Percentiles rank a stretch among this genome's conserved stretches.
phyloP scores from a whole-genome alignment of 352 stramenopile species.

The Phytophthora parvispora region DNA sequence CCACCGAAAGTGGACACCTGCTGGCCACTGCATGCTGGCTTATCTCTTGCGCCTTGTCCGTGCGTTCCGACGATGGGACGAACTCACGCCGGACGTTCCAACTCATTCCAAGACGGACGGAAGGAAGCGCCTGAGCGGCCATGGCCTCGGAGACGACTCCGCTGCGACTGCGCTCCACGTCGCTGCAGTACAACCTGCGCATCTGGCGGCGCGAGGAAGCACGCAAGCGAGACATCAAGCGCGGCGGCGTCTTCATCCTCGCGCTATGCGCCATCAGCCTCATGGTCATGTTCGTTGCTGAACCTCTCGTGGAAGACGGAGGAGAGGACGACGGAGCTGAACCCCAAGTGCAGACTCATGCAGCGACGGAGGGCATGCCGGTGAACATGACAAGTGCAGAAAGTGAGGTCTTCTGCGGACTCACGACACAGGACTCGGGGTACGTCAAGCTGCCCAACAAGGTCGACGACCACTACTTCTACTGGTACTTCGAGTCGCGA shows the following conservation, averaged over 20 bases:
- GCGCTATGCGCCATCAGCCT: slow-evolving; percentile 28
- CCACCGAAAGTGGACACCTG: slow-evolving; percentile 17
- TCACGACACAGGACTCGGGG: slow-evolving; percentile 55
- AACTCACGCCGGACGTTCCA: slow-evolving; percentile 18
- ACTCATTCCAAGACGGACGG: slow-evolving; percentile 20
- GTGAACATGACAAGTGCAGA: slow-evolving; percentile 15
- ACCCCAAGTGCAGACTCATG: slow-evolving; percentile 27
- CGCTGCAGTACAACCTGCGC: slow-evolving; percentile 37
- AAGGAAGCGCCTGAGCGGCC: too few relatives aligned
- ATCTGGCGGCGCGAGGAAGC: slow-evolving; percentile 37
- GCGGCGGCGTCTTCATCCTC: slow-evolving; percentile 34
- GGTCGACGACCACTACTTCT: slow-evolving; percentile 78
- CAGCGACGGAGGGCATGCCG: slow-evolving; percentile 20
- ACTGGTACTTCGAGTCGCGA: slow-evolving; percentile 81
- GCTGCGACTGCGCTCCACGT: slow-evolving; percentile 25
- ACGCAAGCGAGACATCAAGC: slow-evolving; percentile 29
- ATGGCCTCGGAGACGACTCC: slow-evolving; percentile 38
- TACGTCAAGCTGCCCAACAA: slow-evolving; percentile 77
- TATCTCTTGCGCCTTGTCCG: slow-evolving; percentile 21
- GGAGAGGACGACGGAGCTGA: slow-evolving; percentile 3
- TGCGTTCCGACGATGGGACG: slow-evolving; percentile 23
- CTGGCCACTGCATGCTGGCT: background rate
- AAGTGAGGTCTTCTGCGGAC: slow-evolving; percentile 52
- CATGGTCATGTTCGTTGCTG: slow-evolving; percentile 24
- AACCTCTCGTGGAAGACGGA: slow-evolving; percentile 18